Evolutionary conservation across 495 filamentous ascomycete species (phyloP).

Genomic region (Aspergillus olivimuriae): DNA sequence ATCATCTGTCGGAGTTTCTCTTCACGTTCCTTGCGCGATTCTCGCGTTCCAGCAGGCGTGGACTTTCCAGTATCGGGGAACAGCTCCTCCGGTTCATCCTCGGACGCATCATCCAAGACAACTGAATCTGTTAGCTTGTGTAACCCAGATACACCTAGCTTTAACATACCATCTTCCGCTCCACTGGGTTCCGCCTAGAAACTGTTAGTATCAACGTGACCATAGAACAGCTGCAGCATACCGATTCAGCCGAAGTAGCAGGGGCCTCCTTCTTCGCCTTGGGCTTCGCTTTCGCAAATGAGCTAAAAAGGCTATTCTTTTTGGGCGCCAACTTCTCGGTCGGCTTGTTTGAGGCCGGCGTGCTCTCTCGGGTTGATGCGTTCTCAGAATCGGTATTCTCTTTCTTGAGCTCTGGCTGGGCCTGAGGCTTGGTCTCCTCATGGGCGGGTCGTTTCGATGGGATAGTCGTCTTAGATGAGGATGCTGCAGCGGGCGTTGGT

Average conservation of each 20-base stretch:
- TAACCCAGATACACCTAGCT: not conserved
- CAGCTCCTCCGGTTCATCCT: conserved; percentile 66
- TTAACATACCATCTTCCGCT: conserved; percentile 46
- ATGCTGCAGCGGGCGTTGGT: conserved; percentile 16
- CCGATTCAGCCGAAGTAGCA: conserved; percentile 32
- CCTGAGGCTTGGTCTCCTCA: conserved; percentile 14
- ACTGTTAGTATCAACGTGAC: conserved; percentile 6
- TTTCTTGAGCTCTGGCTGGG: conserved; percentile 23
- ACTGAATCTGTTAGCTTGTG: conserved; percentile 18
- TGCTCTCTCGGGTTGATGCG: conserved; percentile 15
- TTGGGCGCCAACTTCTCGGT: conserved; percentile 43
- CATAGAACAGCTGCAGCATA: conserved; percentile 34
- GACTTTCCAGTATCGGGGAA: conserved; percentile 39
- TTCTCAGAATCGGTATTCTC: conserved; percentile 26
- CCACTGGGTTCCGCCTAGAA: conserved; percentile 21
- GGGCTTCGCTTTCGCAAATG: conserved; percentile 75
- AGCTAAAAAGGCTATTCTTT: conserved; percentile 66
- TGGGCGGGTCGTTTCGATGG: conserved; percentile 31
- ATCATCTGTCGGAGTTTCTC: conserved; percentile 77
- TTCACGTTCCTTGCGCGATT: conserved; percentile 62
- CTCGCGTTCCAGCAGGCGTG: conserved; percentile 34
- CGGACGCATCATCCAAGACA: conserved; percentile 54
- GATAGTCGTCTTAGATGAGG: conserved; percentile 21
- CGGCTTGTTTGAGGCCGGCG: conserved; percentile 29
- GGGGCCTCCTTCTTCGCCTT: conserved; percentile 51